Evolutionary conservation across 768 basidiomycete genomes (phyloP).

Genomic region (Mrakia blollopis): DNA sequence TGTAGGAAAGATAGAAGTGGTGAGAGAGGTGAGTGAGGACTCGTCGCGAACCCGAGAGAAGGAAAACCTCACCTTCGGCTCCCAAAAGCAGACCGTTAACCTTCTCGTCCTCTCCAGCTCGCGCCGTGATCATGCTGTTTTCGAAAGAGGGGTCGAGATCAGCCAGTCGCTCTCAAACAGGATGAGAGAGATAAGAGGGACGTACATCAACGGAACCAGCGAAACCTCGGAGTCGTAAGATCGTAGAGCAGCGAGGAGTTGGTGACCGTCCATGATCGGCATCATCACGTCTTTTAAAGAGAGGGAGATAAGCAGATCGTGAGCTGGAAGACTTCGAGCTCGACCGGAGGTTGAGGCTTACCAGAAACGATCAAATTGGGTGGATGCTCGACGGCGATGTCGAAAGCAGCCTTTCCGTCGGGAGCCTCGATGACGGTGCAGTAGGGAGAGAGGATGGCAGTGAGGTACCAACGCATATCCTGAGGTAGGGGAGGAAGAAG

Average conservation of each 20-base stretch:
- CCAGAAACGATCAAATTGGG: constrained; percentile 43
- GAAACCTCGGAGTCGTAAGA: constrained; percentile 34
- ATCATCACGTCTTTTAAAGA: constrained; percentile 38
- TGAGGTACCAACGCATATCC: constrained; percentile 30
- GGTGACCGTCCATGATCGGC: constrained; percentile 44
- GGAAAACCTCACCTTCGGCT: background rate
- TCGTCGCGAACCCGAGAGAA: too few species aligned
- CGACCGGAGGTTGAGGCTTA: too few species aligned
- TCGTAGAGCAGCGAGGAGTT: constrained; percentile 40
- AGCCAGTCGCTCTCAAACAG: too few species aligned
- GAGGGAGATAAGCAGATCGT: too few species aligned
- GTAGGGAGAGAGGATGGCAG: constrained; percentile 42
- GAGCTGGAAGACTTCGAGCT: too few species aligned
- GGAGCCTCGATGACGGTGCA: constrained; percentile 42
- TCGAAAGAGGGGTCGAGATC: too few species aligned
- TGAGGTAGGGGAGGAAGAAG: background rate
- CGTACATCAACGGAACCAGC: too few species aligned
- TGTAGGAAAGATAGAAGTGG: too few species aligned
- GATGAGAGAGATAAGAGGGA: constrained; percentile 38
- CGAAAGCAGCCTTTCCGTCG: constrained; percentile 32
- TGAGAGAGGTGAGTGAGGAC: too few species aligned
- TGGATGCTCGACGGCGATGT: constrained; percentile 5
- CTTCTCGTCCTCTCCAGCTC: constrained; percentile 44
- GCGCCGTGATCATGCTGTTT: constrained; percentile 37
- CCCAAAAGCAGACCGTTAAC: background rate